phyloP scores from a whole-genome alignment of 2,329 filamentous ascomycete genomes.

The Fusarium xylarioides region DNA sequence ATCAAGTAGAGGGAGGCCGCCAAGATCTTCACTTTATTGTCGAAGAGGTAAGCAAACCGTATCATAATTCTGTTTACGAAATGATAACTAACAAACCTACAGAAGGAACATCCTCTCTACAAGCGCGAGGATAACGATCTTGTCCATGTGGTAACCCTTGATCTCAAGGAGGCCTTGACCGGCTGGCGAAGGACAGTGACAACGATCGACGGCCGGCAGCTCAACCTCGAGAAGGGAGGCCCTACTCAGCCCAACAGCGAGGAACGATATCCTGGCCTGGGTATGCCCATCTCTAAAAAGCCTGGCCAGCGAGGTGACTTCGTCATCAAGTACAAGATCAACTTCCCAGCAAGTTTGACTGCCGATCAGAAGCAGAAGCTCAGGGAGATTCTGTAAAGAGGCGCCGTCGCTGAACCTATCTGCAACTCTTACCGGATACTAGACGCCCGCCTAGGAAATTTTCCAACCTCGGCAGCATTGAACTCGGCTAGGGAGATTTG shows the following conservation, averaged over 20 bases:
- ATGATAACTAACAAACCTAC: slow-evolving; percentile 52
- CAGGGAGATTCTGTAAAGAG: slow-evolving; percentile 74
- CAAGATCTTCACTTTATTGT: slow-evolving; percentile 97
- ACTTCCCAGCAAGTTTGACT: slow-evolving; percentile 84
- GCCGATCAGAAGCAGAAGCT: slow-evolving; percentile 80
- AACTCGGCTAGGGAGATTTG: neutral
- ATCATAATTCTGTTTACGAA: neutral
- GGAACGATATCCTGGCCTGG: slow-evolving; percentile 83
- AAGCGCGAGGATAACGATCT: slow-evolving; percentile 90
- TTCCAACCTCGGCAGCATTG: neutral
- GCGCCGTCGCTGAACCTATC: neutral
- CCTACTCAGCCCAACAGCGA: slow-evolving; percentile 86
- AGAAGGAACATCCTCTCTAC: slow-evolving; percentile 90
- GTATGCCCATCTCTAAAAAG: slow-evolving; percentile 95
- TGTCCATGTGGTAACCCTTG: slow-evolving; percentile 78
- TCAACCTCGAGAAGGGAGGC: slow-evolving; percentile 80
- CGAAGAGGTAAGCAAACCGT: slow-evolving; percentile 75
- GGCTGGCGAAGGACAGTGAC: slow-evolving; percentile 92
- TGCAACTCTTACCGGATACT: neutral
- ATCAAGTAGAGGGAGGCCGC: slow-evolving; percentile 94
- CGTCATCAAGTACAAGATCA: slow-evolving; percentile 89
- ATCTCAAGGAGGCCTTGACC: slow-evolving; percentile 92
- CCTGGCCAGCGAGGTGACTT: slow-evolving; percentile 86
- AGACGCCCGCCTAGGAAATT: neutral
- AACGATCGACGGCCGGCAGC: slow-evolving; percentile 90